These are phyloP conservation scores for Naegleria fowleri DNA, from an alignment of 208 protist species.

Conservation along the genomic window DNA sequence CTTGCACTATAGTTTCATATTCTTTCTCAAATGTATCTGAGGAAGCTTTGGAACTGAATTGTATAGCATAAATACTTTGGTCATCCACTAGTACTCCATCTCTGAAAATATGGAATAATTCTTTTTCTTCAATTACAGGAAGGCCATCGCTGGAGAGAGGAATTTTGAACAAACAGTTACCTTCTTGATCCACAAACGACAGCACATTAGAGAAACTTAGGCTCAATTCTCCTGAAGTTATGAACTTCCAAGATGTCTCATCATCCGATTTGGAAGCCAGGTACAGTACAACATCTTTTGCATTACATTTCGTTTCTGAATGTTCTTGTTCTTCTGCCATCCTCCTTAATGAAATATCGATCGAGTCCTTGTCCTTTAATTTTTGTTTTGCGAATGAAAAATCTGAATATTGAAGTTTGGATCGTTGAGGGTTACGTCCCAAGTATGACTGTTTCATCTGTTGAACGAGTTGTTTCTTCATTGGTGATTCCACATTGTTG, in stretches of 20 bases:
- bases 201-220: not conserved
- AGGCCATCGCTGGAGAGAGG: not conserved
- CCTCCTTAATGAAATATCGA: not conserved
- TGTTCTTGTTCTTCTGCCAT: not conserved
- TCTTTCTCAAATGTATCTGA: not conserved
- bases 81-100: not conserved
- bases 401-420: not conserved
- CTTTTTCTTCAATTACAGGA: not conserved
- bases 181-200: not conserved
- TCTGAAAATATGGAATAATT: not conserved
- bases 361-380: not conserved
- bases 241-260: not conserved
- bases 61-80: not conserved
- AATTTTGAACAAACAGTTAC: not conserved
- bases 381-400: not conserved
- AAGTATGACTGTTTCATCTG: not conserved
- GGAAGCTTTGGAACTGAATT: not conserved
- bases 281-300: not conserved
- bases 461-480: not conserved
- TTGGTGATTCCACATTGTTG: not conserved
- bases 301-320: not conserved
- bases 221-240: not conserved
- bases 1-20: not conserved
- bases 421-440: not conserved
- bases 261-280: not conserved